Conservation (phyloP, 2,329 filamentous ascomycete genomes). For the Colletotrichum cordylinicola region DNA sequence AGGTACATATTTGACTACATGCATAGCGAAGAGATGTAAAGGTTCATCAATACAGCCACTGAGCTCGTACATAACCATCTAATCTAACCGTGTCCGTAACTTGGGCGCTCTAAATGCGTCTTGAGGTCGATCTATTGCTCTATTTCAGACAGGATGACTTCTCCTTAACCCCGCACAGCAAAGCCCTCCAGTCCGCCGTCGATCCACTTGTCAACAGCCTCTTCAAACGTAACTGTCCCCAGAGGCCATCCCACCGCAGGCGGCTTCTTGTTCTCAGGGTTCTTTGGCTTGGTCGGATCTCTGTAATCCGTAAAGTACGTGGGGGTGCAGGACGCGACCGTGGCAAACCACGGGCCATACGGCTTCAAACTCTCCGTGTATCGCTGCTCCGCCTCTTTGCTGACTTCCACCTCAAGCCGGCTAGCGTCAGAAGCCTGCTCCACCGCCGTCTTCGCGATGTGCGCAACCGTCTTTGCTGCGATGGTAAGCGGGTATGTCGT, state of each 20-base stretch:
- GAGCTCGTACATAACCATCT: neutral
- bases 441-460: neutral
- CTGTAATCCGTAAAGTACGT: neutral
- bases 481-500: neutral
- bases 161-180: neutral
- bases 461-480: neutral
- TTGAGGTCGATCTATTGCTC: neutral
- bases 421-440: neutral
- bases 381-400: neutral
- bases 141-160: fast-evolving
- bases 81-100: fast-evolving
- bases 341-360: neutral
- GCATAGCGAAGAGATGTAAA: neutral
- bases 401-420: neutral
- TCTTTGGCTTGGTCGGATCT: neutral
- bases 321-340: neutral
- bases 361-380: neutral
- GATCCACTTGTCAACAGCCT: neutral
- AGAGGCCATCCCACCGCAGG: neutral
- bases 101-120: fast-evolving
- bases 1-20: neutral
- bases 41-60: neutral
- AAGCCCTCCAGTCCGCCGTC: neutral
- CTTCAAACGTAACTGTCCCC: neutral
- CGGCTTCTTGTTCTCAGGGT: neutral